phyloP scores from a whole-genome alignment of 768 basidiomycete species.

The Mycena vitilis region DNA sequence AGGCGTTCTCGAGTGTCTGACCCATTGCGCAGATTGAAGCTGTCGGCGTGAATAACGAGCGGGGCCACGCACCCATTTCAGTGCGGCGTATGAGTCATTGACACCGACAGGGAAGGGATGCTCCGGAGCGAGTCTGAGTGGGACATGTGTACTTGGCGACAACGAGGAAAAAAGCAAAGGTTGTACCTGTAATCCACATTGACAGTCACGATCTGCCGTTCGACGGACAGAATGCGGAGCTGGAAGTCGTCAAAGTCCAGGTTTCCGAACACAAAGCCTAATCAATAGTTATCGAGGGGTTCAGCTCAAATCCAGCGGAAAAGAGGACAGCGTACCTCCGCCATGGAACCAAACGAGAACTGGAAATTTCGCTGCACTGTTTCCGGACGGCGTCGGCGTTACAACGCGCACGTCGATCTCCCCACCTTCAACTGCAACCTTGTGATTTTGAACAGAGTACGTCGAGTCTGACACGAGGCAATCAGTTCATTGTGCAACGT shows the following conservation, averaged over 20 bases:
- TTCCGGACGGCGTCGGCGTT: neutral
- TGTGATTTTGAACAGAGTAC: neutral
- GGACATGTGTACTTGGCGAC: neutral
- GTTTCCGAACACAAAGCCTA: neutral
- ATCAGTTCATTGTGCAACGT: neutral
- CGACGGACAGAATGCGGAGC: neutral
- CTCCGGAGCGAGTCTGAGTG: constrained; percentile 40
- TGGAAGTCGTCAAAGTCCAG: constrained; percentile 6
- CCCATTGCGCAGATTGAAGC: too few relatives aligned
- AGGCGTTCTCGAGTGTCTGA: constrained; percentile 11
- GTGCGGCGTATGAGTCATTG: constrained; percentile 37
- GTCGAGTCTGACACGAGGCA: neutral
- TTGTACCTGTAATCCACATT: constrained; percentile 8
- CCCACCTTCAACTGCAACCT: neutral
- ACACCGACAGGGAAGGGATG: constrained; percentile 37
- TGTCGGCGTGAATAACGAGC: too few relatives aligned
- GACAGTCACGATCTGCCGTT: neutral
- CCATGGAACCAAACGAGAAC: constrained; percentile 10
- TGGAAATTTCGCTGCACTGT: neutral
- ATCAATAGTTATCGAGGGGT: neutral
- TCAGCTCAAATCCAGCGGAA: too few relatives aligned
- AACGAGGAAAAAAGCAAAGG: neutral
- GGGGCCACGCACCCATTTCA: constrained; percentile 39
- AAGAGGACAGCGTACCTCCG: too few relatives aligned
- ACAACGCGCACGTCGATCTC: neutral